Evolutionary conservation across 2,329 filamentous ascomycete species (phyloP), one percentile per base, ranked within the genome.

Genomic region (Fusarium irregulare): DNA sequence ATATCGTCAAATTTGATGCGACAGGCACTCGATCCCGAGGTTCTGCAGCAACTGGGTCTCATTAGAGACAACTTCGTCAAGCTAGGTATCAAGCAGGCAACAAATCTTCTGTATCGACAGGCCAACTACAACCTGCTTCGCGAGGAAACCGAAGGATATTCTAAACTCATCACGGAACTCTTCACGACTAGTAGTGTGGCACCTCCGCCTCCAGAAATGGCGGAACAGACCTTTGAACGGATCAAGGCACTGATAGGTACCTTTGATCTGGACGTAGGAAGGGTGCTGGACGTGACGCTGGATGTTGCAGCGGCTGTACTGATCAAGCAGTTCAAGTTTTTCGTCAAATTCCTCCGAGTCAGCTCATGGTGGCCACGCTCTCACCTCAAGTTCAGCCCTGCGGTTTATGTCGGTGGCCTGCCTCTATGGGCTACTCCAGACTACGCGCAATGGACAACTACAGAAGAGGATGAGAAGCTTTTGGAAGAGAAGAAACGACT

Each of bases 321-420:
- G 55, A 93, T 99, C 75, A 97, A 97, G 77, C 93, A 97, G 72
- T 94, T 91, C 78, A 90, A 92, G 32, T 99, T 98, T 81, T 98
- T 98, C 76, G 91, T 98, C 78, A 97, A 97, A 78, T 90, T 98
- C 49, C 84, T 99, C 25, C 88, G 95, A 61, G 90, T 91, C 62
- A 98, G 95, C 82, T 97, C 95, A 25, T 99, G 96, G 96, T 99
- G 96, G 96, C 96, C 96, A 3, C 89, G 90, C 51, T 89, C 88
- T 51, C 85, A 79, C 25, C 67, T 78, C 16, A 78, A 86, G 71
- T 77, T 82, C 37, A 75, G 78, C 46, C 77, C 81, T 13, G 77
- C 77, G 34, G 80, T 84, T 20, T 87, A 86, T 49, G 83, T 87
- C 16, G 87, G 87, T 5, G 91, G 92, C 1, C 83, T 98, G n/a